phyloP scores from a whole-genome alignment of 768 basidiomycete species.

The Mycena capillaripes region DNA sequence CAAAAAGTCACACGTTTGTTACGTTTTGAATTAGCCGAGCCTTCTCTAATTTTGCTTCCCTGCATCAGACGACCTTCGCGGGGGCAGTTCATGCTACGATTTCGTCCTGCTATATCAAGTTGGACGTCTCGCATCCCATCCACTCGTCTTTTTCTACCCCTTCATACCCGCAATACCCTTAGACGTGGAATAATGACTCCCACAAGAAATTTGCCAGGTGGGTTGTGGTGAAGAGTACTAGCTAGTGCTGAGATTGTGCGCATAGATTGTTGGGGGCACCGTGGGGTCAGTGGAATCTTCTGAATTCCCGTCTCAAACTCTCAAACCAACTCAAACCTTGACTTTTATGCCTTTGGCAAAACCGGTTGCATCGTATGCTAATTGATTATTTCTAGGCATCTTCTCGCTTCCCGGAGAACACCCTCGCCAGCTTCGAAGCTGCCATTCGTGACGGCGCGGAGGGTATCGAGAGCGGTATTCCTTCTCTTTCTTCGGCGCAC shows the following conservation, averaged over 20 bases:
- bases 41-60: too few species aligned
- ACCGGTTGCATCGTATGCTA: background rate
- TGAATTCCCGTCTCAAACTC: too few species aligned
- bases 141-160: background rate
- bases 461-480: constrained; percentile 97
- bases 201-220: constrained; percentile 26
- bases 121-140: background rate
- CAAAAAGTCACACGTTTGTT: too few species aligned
- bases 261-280: constrained; percentile 78
- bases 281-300: constrained; percentile 55
- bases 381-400: constrained; percentile 73
- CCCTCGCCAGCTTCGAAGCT: constrained; percentile 93
- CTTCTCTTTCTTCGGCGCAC: constrained; percentile 48
- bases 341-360: too few species aligned
- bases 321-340: too few species aligned
- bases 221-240: background rate
- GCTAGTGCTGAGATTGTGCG: background rate
- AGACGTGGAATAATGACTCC: constrained; percentile 22
- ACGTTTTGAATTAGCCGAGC: too few species aligned
- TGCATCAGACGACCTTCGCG: constrained; percentile 6
- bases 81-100: constrained; percentile 18
- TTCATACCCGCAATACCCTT: background rate
- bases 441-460: constrained; percentile 97
- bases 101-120: constrained; percentile 15
- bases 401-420: constrained; percentile 92